Conservation (phyloP, 352 stramenopile genomes). For the Phytophthora tentaculata region DNA sequence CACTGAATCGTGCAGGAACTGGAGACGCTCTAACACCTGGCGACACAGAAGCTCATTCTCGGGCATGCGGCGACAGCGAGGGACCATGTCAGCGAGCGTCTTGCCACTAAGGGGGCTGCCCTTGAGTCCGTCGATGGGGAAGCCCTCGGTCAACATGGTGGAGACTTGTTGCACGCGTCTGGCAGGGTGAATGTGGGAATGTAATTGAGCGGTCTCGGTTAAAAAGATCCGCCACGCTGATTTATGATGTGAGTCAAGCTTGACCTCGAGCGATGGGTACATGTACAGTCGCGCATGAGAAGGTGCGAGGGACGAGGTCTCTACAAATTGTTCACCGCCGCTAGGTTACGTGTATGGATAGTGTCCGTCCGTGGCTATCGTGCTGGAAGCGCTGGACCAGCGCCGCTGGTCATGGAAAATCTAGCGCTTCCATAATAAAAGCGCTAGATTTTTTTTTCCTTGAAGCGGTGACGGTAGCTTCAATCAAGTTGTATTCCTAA, state of each 20-base stretch:
- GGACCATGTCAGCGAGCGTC: constrained; percentile 7
- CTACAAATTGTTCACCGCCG: background rate
- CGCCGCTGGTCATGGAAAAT: too few species aligned
- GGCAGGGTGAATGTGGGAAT: background rate
- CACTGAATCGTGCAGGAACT: constrained; percentile 19
- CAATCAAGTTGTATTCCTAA: too few species aligned
- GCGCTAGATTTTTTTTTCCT: too few species aligned
- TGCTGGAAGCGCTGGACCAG: too few species aligned
- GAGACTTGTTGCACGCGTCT: background rate
- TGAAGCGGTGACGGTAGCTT: background rate
- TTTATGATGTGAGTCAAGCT: constrained; percentile 18
- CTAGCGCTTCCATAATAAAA: too few species aligned
- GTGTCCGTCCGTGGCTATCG: too few species aligned
- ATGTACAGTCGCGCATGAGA: constrained; percentile 1
- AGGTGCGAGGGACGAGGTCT: background rate
- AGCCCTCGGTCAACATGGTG: background rate
- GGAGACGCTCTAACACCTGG: constrained; percentile 7
- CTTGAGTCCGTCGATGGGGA: constrained; percentile 14
- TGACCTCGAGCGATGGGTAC: constrained; percentile 13
- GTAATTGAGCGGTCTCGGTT: constrained; percentile 1
- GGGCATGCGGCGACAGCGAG: constrained; percentile 19
- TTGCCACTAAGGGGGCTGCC: constrained; percentile 5
- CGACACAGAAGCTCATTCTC: constrained; percentile 13
- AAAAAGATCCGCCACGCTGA: constrained; percentile 10
- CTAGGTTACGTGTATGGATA: too few species aligned